These are phyloP conservation scores for Tylopilus sp. DNA, from an alignment of 768 basidiomycete genomes.

Conservation along the genomic window DNA sequence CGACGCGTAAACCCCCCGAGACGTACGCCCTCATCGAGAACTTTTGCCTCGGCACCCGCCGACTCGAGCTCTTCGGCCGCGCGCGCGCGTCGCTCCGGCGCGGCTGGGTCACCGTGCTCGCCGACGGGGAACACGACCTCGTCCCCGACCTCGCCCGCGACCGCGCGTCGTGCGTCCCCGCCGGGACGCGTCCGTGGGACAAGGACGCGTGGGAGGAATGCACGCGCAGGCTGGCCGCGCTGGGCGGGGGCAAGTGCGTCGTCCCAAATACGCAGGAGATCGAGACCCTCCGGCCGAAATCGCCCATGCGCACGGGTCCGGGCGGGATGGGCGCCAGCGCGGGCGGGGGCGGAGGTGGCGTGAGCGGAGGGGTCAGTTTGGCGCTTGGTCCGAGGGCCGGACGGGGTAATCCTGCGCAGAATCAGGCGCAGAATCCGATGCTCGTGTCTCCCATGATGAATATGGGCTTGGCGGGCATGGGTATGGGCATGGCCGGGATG, in stretches of 20 bases:
- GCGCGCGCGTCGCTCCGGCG: constrained; percentile 64
- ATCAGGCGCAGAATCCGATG: constrained; percentile 26
- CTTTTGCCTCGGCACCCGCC: constrained; percentile 90
- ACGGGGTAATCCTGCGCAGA: constrained; percentile 6
- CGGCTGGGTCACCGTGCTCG: constrained; percentile 90
- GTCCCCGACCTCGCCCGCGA: constrained; percentile 37
- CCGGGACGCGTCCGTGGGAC: constrained; percentile 47
- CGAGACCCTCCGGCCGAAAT: constrained; percentile 81
- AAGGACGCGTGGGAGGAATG: constrained; percentile 63
- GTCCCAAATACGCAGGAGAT: constrained; percentile 79
- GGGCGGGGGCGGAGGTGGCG: constrained; percentile 16
- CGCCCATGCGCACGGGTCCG: constrained; percentile 53
- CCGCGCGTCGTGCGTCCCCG: constrained; percentile 27
- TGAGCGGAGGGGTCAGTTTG: constrained; percentile 20
- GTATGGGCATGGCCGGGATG: constrained; percentile 35
- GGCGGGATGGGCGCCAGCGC: constrained; percentile 20
- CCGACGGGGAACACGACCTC: constrained; percentile 57
- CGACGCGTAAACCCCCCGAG: constrained; percentile 87
- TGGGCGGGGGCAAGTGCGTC: constrained; percentile 52
- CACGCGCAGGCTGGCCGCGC: constrained; percentile 47
- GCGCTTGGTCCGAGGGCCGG: constrained; percentile 17
- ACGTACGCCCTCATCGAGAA: constrained; percentile 96
- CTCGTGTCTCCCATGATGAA: constrained; percentile 42
- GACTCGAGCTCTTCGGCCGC: constrained; percentile 86
- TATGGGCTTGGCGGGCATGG: constrained; percentile 41